Evolutionary conservation across 2,329 filamentous ascomycete genomes (phyloP), one percentile per base, ranked within the genome.

Genomic region (Ophiostoma quercus): DNA sequence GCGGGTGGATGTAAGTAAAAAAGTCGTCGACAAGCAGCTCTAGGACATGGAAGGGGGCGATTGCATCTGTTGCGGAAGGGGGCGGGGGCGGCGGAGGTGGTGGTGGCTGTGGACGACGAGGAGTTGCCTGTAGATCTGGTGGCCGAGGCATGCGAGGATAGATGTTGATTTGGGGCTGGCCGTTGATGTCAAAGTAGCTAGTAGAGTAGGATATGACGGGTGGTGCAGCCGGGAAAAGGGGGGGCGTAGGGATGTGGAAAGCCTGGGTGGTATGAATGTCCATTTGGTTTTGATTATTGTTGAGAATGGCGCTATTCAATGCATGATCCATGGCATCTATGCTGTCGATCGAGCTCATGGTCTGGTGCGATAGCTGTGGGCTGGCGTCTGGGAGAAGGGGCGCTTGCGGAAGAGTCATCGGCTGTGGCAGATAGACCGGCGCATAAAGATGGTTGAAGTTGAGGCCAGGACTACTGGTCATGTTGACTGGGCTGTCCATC

Each of bases 1-100:
- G 83, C 1, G 91, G 91, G 74, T 93, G 90, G 68, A 93, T 89
- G 77, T 92, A 92, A 22, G 89, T 92, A 79, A 93, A 94, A 83
- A 92, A 94, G 79, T 94, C 91, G 77, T 93, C 89, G 70, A 94
- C 85, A 19, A 93, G 82, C 1, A 89, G 83, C 74, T 90, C 84
- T 68, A 94, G 80, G 12, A 89, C 87, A 8, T 86, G 84, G 77
- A 89, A 83, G 0, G 90, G 88, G 57, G 89, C 90, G 72, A 94
- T 92, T 1, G 85, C 82, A 76, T 94, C 91, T 66, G 88, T 66
- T n/a, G 65, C 39, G 84, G 41, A 67, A 57, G 25, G 12, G 1
- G 39, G n/a, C 0, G 63, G 14, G 0, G 70, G 68, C 2, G 29
- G 43, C 11, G n/a, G 37, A 1, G 69, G 43, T n/a, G 5, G 82